A percentile compares a stretch with the other conserved stretches of the same genome.
These are phyloP conservation scores for Nicotiana undulata DNA, from an alignment of 257 asterid genomes.

Conservation along the genomic window DNA sequence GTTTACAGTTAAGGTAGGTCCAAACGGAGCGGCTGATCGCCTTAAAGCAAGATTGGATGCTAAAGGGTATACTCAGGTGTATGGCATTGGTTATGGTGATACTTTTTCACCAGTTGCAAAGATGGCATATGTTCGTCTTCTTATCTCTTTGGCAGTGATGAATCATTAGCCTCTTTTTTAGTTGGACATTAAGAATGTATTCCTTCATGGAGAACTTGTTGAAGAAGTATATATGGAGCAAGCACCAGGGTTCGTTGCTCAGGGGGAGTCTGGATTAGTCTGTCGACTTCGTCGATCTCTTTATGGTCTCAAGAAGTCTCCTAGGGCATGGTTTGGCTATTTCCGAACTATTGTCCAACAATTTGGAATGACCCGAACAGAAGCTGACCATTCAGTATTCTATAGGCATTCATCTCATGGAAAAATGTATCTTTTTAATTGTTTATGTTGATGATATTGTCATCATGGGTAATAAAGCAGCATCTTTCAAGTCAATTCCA, in stretches of 20 bases:
- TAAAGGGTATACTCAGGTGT: too few relatives aligned
- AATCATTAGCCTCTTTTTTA: too few relatives aligned
- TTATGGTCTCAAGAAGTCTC: background rate
- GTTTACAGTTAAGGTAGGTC: too few relatives aligned
- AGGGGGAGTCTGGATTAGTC: background rate
- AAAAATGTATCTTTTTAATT: background rate
- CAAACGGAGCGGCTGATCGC: too few relatives aligned
- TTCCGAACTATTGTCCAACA: background rate
- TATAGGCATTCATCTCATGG: background rate
- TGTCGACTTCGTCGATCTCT: background rate
- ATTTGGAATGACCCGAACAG: background rate
- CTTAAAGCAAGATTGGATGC: too few relatives aligned
- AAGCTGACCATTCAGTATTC: background rate
- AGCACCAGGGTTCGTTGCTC: background rate
- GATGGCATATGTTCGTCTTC: too few relatives aligned
- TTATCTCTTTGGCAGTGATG: too few relatives aligned
- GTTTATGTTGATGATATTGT: conserved; percentile 7
- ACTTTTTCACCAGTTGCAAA: too few relatives aligned
- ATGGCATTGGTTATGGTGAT: too few relatives aligned
- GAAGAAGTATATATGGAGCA: background rate
- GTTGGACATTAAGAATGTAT: too few relatives aligned
- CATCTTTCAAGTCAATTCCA: background rate
- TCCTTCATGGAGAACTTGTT: too few relatives aligned
- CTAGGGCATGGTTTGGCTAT: background rate
- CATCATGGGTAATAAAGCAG: background rate